Evolutionary conservation across 2,329 filamentous ascomycete genomes (phyloP), one percentile per base, ranked within the genome.

Genomic region (Tolypocladium nubicola): DNA sequence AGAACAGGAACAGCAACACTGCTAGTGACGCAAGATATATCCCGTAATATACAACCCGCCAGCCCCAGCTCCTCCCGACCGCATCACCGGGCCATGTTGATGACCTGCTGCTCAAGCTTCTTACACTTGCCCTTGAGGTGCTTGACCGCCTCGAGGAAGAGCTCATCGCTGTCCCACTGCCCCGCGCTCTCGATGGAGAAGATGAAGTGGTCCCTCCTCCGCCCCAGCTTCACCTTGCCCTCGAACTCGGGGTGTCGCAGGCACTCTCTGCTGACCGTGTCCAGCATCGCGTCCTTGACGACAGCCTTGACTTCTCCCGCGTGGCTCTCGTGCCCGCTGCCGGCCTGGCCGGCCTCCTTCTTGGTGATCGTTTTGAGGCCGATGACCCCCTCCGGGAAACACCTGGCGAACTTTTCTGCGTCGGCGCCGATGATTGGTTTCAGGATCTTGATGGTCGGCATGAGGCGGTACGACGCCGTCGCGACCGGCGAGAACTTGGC

Each of bases 401-500:
- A 99, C 63, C 82, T 80, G 50, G 86, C 84, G 68, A 99, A 97
- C 71, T 97, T 96, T 68, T 85, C 82, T 2, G 94, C 94, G 66
- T 97, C 91, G 45, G 80, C 78, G 49, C 93, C 94, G 4, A 96
- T 70, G 60, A 99, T 97, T 23, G 94, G 94, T 64, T 81, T 77
- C 50, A 81, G 77, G 68, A 99, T 97, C 62, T 82, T 81, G 72
- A 99, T 97, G 63, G 86, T 86, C 9, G 94, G 94, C 68, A 99
- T 76, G 23, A 99, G 81, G 54, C 94, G 85, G 76, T 99, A 99
- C 30, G 88, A 90, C 3, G 94, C 94, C 1, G 94, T 97, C 3
- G 93, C 92, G 40, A 97, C 94, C 52, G 94, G 94, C 0, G 90
- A 96, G 77, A 94, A 99, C 74, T 99, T 99, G 65, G 94, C 88